These are phyloP conservation scores for Symbiodinium pilosum DNA, from an alignment of 73 alveolate species.

Conservation along the genomic window DNA sequence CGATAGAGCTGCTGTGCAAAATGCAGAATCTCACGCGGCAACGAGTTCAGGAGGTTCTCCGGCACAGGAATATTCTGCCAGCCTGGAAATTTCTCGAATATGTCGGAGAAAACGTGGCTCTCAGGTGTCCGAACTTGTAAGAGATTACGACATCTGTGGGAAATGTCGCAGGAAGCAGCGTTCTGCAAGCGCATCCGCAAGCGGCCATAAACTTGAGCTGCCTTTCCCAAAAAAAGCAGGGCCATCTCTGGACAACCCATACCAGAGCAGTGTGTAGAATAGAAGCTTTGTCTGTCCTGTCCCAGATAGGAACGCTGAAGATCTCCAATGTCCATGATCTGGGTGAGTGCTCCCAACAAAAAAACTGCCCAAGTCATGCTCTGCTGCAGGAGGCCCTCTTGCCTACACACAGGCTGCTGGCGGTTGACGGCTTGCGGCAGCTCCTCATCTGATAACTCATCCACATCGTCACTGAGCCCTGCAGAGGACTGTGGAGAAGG, in stretches of 20 bases:
- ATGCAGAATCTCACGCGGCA: too few relatives aligned
- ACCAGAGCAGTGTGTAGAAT: not conserved
- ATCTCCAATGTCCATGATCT: not conserved
- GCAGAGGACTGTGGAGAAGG: too few relatives aligned
- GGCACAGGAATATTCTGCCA: not conserved
- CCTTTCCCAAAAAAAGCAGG: not conserved
- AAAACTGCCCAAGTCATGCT: not conserved
- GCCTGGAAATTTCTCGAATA: not conserved
- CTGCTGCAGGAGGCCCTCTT: not conserved
- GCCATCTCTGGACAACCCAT: slow-evolving; percentile 22
- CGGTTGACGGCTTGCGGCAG: too few relatives aligned
- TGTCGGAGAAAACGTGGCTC: not conserved
- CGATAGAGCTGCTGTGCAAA: not conserved
- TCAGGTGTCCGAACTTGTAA: not conserved
- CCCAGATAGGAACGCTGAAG: not conserved
- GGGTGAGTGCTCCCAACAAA: not conserved
- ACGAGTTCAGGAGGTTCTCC: too few relatives aligned
- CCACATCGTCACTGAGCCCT: too few relatives aligned
- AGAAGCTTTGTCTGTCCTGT: not conserved
- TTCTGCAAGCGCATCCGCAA: not conserved
- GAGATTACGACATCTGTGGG: not conserved
- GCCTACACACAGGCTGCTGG: not conserved
- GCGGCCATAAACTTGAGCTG: not conserved
- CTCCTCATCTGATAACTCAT: too few relatives aligned
- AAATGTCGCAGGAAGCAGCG: not conserved